Evolutionary conservation across 2,329 filamentous ascomycete species (phyloP), one percentile per base, ranked within the genome.

Genomic region (Coniochaeta ligniaria): DNA sequence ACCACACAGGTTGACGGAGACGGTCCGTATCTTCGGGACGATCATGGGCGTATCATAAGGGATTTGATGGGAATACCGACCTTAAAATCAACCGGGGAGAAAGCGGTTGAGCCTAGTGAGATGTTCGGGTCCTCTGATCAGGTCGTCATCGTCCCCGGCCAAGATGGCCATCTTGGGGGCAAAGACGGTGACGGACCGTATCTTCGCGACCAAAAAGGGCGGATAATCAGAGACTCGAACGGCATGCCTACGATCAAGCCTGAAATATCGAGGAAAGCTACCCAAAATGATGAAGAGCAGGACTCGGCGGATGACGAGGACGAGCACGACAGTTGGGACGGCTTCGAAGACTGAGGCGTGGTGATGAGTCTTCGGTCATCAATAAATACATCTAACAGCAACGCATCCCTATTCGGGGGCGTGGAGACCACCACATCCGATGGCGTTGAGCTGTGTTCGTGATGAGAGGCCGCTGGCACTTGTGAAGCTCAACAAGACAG

Each of bases 11-110:
- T 7, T 24, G 67, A 66, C 43, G 65, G 58, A 11, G 65, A 69
- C 7, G 69, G 70, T 1, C 69, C 70, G n/a, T 69, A 69, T 58
- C 59, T 70, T 11, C 66, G 71, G 54, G 69, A 71, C 57, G 66
- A 64, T 4, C 59, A 68, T 24, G 71, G 71, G 5, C 63, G 63
- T 17, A 72, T 73, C 59, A 61, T 72, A 5, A 63, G 71, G 60
- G 70, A 71, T 54, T 55, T n/a, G 31, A 58, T 63, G 20, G 71
- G 71, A 2, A 72, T 72, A 63, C 72, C 71, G 43, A 69, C 67
- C 9, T 55, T 69, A 33, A 72, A 72, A 64, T 59, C 59, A 4
- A 66, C 62, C 1, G 65, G 66, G 31, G 45, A 57, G 58, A 66
- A 66, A 61, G 66, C 62, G 43, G 50, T 60, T 2, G 33, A 56